Evolutionary conservation across 2,329 filamentous ascomycete genomes (phyloP).

Genomic region (Juglanconis oblonga): DNA sequence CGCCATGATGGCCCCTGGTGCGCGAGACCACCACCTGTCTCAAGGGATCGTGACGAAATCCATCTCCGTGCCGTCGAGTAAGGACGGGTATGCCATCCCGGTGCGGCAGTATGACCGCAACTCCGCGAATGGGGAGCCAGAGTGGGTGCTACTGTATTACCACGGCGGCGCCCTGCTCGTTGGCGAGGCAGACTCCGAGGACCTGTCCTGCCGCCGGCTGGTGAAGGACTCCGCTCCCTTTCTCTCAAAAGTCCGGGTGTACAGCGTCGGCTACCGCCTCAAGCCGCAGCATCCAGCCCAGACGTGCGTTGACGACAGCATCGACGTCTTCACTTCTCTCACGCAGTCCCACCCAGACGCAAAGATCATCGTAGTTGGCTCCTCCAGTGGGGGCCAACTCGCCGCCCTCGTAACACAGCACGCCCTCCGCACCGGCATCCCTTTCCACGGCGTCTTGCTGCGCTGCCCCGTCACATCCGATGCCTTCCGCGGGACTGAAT

Average conservation of each 20-base stretch:
- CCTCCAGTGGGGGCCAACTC: conserved; percentile 47
- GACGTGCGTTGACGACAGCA: conserved; percentile 40
- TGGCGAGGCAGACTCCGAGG: conserved; percentile 48
- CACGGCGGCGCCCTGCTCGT: conserved; percentile 47
- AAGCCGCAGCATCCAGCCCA: conserved; percentile 37
- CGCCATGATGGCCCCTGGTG: conserved; percentile 32
- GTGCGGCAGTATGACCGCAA: conserved; percentile 32
- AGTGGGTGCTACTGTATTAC: conserved; percentile 39
- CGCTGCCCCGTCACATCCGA: conserved; percentile 48
- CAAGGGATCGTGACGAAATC: conserved; percentile 28
- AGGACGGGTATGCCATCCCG: conserved; percentile 34
- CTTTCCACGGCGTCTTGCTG: conserved; percentile 38
- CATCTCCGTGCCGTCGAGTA: conserved; percentile 30
- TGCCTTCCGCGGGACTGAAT: conserved; percentile 33
- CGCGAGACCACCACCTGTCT: conserved; percentile 35
- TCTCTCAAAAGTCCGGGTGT: conserved; percentile 31
- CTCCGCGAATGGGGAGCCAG: not conserved
- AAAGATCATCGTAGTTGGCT: conserved; percentile 38
- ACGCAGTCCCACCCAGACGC: not conserved
- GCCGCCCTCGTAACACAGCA: conserved; percentile 41
- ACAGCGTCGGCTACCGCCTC: conserved; percentile 45
- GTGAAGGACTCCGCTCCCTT: conserved; percentile 25
- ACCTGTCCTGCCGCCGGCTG: conserved; percentile 43
- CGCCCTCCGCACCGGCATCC: conserved; percentile 24
- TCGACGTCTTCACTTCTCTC: conserved; percentile 33